phyloP scores from a whole-genome alignment of 2,329 filamentous ascomycete species.

The Botrytis paeoniae region DNA sequence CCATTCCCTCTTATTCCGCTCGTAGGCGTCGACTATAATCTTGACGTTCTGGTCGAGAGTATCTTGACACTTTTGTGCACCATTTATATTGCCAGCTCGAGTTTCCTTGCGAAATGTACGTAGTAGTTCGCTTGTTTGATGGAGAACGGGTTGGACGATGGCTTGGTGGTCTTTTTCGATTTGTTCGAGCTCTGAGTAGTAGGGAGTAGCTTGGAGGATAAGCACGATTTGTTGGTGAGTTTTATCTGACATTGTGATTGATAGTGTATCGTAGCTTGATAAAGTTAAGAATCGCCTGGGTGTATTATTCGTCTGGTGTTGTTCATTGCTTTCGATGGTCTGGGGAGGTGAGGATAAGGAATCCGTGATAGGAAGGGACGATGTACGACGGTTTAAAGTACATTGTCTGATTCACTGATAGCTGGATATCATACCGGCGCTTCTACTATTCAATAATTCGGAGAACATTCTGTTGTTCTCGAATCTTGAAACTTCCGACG shows the following conservation, averaged over 20 bases:
- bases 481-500: neutral
- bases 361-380: neutral
- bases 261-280: neutral
- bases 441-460: neutral
- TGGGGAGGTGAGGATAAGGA: neutral
- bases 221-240: neutral
- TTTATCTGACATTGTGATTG: neutral
- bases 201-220: neutral
- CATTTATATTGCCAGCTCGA: neutral
- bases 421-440: too few species aligned
- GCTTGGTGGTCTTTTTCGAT: neutral
- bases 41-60: neutral
- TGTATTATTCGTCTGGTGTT: too few species aligned
- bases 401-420: neutral
- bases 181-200: neutral
- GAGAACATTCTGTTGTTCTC: neutral
- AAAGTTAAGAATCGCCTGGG: neutral
- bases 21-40: neutral
- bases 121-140: neutral
- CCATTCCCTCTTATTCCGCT: neutral
- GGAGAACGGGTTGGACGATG: neutral
- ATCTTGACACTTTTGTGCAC: neutral
- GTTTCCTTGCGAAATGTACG: neutral
- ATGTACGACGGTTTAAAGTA: too few species aligned
- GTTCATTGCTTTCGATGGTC: neutral